A percentile compares a stretch with the other conserved stretches of the same genome.
These are phyloP conservation scores for Candolleomyces aberdarensis DNA, from an alignment of 768 basidiomycete species.

Conservation along the genomic window DNA sequence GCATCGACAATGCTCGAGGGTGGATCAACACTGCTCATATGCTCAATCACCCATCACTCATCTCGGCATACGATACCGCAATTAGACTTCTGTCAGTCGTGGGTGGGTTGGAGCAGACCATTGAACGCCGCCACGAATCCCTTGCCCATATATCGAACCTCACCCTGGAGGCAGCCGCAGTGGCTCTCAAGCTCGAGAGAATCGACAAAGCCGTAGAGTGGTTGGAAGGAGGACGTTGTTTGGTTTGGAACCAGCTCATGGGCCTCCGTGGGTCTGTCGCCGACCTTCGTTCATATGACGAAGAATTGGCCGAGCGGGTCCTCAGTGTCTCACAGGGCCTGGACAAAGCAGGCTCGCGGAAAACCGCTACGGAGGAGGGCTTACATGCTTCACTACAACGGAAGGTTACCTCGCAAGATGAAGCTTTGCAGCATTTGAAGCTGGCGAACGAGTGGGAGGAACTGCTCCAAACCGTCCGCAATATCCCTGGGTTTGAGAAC, in stretches of 20 bases:
- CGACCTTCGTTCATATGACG: conserved; percentile 9
- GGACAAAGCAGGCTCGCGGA: not conserved
- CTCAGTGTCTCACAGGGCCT: not conserved
- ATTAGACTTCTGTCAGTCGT: too few species aligned
- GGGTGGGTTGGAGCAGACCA: too few species aligned
- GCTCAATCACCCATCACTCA: too few species aligned
- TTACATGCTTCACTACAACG: conserved; percentile 5
- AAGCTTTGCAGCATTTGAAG: not conserved
- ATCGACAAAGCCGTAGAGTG: conserved; percentile 28
- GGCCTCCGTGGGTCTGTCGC: conserved; percentile 19
- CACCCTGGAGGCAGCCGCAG: conserved; percentile 17
- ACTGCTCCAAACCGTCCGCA: conserved; percentile 11
- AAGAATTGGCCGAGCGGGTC: conserved; percentile 15
- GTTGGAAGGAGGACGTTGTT: conserved; percentile 27
- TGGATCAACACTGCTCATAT: too few species aligned
- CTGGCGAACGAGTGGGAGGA: conserved; percentile 19
- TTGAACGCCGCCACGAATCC: not conserved
- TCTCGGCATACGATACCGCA: too few species aligned
- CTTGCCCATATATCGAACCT: not conserved
- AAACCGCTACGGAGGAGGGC: not conserved
- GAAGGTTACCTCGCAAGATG: not conserved
- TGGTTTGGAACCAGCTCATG: conserved; percentile 26
- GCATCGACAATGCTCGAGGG: too few species aligned
- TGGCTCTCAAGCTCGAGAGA: conserved; percentile 18
- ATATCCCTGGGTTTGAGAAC: conserved; percentile 16